Evolutionary conservation across 2,329 filamentous ascomycete genomes (phyloP), one percentile per base, ranked within the genome.

Genomic region (Pseudocercospora eumusae): DNA sequence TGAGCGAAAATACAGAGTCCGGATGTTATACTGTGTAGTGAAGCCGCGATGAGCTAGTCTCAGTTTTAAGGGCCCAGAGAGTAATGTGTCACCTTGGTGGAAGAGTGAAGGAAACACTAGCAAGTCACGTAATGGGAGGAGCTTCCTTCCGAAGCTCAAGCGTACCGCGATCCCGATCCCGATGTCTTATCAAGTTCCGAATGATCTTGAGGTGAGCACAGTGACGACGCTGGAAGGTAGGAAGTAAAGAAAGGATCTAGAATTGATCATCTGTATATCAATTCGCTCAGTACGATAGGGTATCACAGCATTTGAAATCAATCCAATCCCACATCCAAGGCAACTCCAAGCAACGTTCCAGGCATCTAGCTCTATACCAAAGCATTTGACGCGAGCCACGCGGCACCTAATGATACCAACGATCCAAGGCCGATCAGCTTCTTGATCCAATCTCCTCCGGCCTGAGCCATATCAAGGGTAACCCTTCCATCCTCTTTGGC

Each of bases 381-480:
- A 44, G 61, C 64, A 60, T 56, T 66, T 9, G 64, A 77, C 36
- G 71, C 76, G 11, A 73, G 65, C 78, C 78, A 80, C 1, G 76
- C 68, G 11, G 74, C 75, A 23, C 74, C 74, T 64, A 77, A 75
- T 6, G 77, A 76, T 3, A 75, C 57, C 60, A 80, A 64, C 0
- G 77, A 76, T 8, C 73, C 73, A 36, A 75, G 71, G 10, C 78
- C 78, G 21, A 76, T 71, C 11, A 73, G 66, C 61, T 79, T 76
- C 62, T 78, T 79, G 13, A 69, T 66, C 76, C 77, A 80, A 1
- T 71, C 70, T 33, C 74, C 70, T 40, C 77, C 75, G 27, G 69
- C 71, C 54, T 75, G 71, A 1, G 78, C 73, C 63, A 73, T 76
- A 53, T 69, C 61, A 7, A 65, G 52, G 15, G 61, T 65, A 27